Conservation (phyloP, 2,329 filamentous ascomycete genomes). For the Phialophora chinensis region DNA sequence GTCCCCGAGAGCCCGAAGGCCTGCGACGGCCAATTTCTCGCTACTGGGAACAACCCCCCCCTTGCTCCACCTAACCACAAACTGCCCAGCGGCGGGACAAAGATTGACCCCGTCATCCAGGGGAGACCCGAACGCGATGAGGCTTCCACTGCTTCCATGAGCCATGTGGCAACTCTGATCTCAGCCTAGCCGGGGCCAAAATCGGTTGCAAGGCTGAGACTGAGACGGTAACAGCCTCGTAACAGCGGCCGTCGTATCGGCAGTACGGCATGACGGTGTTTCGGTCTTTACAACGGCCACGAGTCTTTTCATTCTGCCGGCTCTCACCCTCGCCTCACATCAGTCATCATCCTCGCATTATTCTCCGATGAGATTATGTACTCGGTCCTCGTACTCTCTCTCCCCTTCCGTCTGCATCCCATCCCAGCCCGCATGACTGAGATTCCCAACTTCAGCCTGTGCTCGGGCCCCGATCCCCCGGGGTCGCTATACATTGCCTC, state of each 20-base stretch:
- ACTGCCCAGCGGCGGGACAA: conserved; percentile 6
- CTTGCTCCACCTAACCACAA: conserved; percentile 1
- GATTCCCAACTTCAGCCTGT: conserved; percentile 5
- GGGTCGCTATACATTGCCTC: conserved; percentile 3
- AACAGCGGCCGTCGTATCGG: not conserved
- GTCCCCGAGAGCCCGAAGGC: conserved; percentile 19
- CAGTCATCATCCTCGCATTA: conserved; percentile 1
- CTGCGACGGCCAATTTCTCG: conserved; percentile 9
- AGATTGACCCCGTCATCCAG: not conserved
- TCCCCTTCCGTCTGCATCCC: not conserved
- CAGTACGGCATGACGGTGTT: not conserved
- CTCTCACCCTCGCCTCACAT: not conserved
- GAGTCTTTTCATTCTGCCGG: not conserved
- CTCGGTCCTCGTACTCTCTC: not conserved
- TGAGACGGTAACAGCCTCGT: conserved; percentile 9
- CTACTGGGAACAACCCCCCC: not conserved
- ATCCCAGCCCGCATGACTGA: not conserved
- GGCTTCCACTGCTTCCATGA: conserved; percentile 14
- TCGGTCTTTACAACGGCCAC: conserved; percentile 7
- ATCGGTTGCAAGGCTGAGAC: conserved; percentile 13
- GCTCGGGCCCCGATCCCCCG: conserved; percentile 3
- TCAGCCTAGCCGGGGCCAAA: conserved; percentile 16
- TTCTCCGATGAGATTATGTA: conserved; percentile 5
- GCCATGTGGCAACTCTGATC: conserved; percentile 22
- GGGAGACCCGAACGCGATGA: conserved; percentile 15